phyloP scores from a whole-genome alignment of 805 yeast genomes.

The Saccharomyces kudriavzevii region DNA sequence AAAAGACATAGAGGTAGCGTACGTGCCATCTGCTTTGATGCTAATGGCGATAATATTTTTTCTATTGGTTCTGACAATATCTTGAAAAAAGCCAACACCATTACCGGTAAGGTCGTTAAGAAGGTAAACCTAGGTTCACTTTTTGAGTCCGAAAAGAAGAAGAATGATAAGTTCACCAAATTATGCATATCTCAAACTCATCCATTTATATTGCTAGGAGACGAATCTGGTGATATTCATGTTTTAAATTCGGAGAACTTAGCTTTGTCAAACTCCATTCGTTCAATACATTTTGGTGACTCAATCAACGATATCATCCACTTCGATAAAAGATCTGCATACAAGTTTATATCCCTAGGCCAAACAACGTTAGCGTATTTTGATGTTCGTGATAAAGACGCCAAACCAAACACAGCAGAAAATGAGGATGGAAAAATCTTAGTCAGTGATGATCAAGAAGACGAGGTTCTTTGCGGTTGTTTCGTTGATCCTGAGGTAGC shows the following conservation, averaged over 20 bases:
- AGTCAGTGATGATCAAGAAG: conserved; percentile 84
- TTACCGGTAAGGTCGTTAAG: conserved; percentile 66
- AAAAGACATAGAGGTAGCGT: conserved; percentile 87
- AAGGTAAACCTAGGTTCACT: conserved; percentile 33
- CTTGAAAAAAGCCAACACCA: conserved; percentile 62
- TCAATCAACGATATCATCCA: conserved; percentile 68
- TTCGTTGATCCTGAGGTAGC: conserved; percentile 58
- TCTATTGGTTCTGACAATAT: conserved; percentile 76
- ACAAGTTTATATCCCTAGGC: conserved; percentile 74
- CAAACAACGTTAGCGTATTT: conserved; percentile 72
- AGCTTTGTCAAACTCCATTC: conserved; percentile 40
- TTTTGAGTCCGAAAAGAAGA: conserved; percentile 2
- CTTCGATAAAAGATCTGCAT: conserved; percentile 56
- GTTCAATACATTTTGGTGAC: conserved; percentile 59
- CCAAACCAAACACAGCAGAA: conserved; percentile 15
- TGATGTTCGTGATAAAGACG: conserved; percentile 46
- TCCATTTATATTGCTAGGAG: conserved; percentile 45
- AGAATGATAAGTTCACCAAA: conserved; percentile 28
- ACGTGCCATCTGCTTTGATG: conserved; percentile 57
- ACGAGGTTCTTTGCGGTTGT: conserved; percentile 73
- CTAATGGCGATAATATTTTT: conserved; percentile 43
- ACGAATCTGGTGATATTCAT: conserved; percentile 61
- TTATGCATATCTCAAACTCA: conserved; percentile 30
- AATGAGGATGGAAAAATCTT: conserved; percentile 40
- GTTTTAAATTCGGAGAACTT: conserved; percentile 54